Evolutionary conservation across 108 stramenopile species (phyloP), one percentile per base, ranked within the genome.

Genomic region (Nitzschia palea): DNA sequence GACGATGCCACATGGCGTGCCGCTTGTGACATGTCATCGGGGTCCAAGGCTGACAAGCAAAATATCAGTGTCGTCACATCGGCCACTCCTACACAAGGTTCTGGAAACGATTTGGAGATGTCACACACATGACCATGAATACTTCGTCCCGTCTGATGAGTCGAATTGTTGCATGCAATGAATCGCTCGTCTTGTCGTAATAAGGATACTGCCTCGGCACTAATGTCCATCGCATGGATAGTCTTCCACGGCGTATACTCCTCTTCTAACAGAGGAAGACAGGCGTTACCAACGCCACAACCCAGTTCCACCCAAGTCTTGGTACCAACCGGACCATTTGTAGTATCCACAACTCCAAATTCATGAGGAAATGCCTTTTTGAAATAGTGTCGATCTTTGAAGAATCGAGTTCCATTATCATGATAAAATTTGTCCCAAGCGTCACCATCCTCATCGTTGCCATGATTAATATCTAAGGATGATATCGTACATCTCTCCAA

Each of bases 321-420:
- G 6, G 25, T 55, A 33, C 47, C 26, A 62, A 6, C 26, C 48
- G 15, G 4, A 32, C 10, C 34, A n/a, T 44, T 40, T 42, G 35
- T 51, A 6, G 53, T 44, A 12, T 12, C 15, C 42, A 32, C 47
- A 23, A 32, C 32, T 17, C 68, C 77, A 78, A 91, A 86, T 52
- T 90, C 89, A 12, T 76, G 55, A 8, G 91, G 90, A 77, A 92
- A 96, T 1, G 82, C 77, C 20, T 80, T 85, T 45, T 86, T 62
- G 31, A 96, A 72, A 60, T 96, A 96, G 65, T 96, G 95, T 20
- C 93, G 72, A 76, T 96, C 90, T 55, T 91, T 86, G 76, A 90
- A 96, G 71, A 93, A 92, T 32, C 85, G 79, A 15, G 75, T 86
- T 40, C 70, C 59, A 64, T 92, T 87, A 8, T 74, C 64, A 5